These are phyloP conservation scores for Lonicera japonica DNA, from an alignment of 129 eudicot genomes.

Conservation along the genomic window DNA sequence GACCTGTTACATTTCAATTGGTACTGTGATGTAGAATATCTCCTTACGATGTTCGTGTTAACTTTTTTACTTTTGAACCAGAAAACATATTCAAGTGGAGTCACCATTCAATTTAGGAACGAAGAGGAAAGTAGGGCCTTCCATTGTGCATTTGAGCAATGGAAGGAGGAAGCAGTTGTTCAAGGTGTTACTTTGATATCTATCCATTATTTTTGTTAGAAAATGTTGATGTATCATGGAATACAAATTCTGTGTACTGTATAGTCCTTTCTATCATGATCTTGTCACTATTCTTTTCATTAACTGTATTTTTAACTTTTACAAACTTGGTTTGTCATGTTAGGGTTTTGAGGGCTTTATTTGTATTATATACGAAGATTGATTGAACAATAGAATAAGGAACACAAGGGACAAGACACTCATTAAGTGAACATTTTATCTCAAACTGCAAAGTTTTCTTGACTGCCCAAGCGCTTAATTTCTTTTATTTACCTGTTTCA, in stretches of 20 bases:
- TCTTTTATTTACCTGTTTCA: background rate
- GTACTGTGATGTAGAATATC: constrained; percentile 8
- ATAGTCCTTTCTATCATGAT: background rate
- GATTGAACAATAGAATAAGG: background rate
- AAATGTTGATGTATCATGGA: background rate
- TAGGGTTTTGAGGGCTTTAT: background rate
- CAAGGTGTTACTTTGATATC: constrained; percentile 46
- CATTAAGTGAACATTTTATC: background rate
- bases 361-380: background rate
- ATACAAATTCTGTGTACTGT: background rate
- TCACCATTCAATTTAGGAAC: constrained; percentile 67
- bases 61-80: constrained; percentile 40
- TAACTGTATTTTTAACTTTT: background rate
- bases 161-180: constrained; percentile 54
- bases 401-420: background rate
- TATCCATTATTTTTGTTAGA: constrained; percentile 5
- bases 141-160: constrained; percentile 82
- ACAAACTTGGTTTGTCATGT: background rate
- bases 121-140: constrained; percentile 86
- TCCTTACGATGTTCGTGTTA: constrained; percentile 1
- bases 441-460: background rate
- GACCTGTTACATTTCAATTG: constrained; percentile 2
- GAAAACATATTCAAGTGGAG: constrained; percentile 73
- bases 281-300: background rate
- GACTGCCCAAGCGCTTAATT: background rate